Evolutionary conservation across 2,329 filamentous ascomycete species (phyloP).

Genomic region (Orbilia ellipsospora): DNA sequence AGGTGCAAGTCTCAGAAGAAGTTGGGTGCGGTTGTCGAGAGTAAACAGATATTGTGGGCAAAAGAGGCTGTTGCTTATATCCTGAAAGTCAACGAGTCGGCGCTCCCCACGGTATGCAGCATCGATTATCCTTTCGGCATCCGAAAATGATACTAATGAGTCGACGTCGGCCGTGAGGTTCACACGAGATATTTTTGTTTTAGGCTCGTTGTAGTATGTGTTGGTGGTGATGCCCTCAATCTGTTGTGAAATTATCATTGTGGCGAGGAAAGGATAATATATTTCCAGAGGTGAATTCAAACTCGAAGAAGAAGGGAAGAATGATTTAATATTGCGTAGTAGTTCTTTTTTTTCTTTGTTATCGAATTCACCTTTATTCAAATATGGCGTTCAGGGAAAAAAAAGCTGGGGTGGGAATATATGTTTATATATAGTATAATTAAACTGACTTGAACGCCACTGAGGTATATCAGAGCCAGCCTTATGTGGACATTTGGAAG

Average conservation of each 20-base stretch:
- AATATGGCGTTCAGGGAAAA: slow-evolving; percentile 5
- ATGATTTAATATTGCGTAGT: background rate
- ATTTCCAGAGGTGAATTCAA: background rate
- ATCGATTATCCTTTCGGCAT: slow-evolving; percentile 45
- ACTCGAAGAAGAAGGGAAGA: background rate
- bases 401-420: slow-evolving; percentile 43
- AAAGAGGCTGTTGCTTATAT: slow-evolving; percentile 23
- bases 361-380: slow-evolving; percentile 32
- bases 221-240: slow-evolving; percentile 20
- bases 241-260: slow-evolving; percentile 47
- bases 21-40: slow-evolving; percentile 39
- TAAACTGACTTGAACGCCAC: slow-evolving; percentile 36
- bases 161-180: slow-evolving; percentile 27
- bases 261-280: background rate
- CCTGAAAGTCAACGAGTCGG: slow-evolving; percentile 21
- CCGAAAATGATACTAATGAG: slow-evolving; percentile 12
- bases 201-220: slow-evolving; percentile 31
- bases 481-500: slow-evolving; percentile 13
- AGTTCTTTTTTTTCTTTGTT: slow-evolving; percentile 1
- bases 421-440: slow-evolving; percentile 41
- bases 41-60: slow-evolving; percentile 52
- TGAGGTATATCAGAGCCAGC: slow-evolving; percentile 33
- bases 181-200: slow-evolving; percentile 19
- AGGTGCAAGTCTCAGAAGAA: slow-evolving; percentile 34
- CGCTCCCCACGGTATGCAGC: slow-evolving; percentile 43